Evolutionary conservation across 371 early-diverging fungal species (phyloP).

Genomic region (Rhizopus arrhizus): DNA sequence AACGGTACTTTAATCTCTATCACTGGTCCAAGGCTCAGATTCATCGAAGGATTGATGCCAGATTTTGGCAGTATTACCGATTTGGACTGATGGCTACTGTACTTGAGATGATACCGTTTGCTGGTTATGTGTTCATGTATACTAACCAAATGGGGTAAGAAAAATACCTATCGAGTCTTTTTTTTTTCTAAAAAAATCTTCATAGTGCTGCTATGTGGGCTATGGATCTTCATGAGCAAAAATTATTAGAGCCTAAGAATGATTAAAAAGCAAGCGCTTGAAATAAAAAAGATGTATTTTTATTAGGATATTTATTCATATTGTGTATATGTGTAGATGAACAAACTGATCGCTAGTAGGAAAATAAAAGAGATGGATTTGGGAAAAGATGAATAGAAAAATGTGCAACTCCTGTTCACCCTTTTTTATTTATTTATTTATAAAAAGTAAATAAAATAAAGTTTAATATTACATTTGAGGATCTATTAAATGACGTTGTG

Average conservation of each 20-base stretch:
- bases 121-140: constrained; percentile 45
- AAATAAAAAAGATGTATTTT: background rate
- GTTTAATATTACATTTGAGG: too few relatives aligned
- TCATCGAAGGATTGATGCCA: constrained; percentile 33
- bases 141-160: constrained; percentile 50
- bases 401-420: too few relatives aligned
- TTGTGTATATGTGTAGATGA: too few relatives aligned
- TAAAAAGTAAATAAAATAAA: too few relatives aligned
- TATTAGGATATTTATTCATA: background rate
- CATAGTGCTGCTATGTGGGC: constrained; percentile 47
- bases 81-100: constrained; percentile 45
- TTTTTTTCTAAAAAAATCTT: background rate
- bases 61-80: constrained; percentile 40
- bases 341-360: too few relatives aligned
- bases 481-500: too few relatives aligned
- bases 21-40: constrained; percentile 32
- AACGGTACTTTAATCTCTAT: constrained; percentile 41
- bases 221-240: constrained; percentile 37
- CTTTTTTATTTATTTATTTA: too few relatives aligned
- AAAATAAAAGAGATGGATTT: too few relatives aligned
- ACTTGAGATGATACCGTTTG: constrained; percentile 49
- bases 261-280: background rate
- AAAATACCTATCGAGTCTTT: background rate
- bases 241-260: constrained; percentile 18
- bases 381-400: too few relatives aligned